Percentiles rank a stretch among this genome's conserved stretches.
phyloP scores from a whole-genome alignment of 2,329 filamentous ascomycete genomes.

The Claviceps purpurea region DNA sequence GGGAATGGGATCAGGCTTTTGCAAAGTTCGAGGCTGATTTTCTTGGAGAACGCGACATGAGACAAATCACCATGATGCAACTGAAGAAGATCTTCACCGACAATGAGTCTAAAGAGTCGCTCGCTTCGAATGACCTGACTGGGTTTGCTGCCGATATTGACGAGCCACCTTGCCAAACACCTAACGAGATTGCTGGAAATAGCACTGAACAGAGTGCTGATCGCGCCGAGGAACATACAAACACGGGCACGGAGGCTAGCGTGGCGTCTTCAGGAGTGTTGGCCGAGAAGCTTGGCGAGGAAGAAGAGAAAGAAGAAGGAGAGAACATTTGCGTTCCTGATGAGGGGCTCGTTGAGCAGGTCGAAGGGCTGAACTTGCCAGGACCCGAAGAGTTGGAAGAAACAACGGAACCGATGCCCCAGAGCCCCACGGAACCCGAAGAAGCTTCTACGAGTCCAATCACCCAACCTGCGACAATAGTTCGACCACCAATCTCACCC shows the following conservation, averaged over 20 bases:
- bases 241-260: slow-evolving; percentile 21
- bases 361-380: slow-evolving; percentile 38
- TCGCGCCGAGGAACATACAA: slow-evolving; percentile 22
- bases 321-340: slow-evolving; percentile 17
- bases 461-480: slow-evolving; percentile 1
- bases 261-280: slow-evolving; percentile 12
- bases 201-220: slow-evolving; percentile 20
- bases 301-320: slow-evolving; percentile 18
- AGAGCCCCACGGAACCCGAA: slow-evolving; percentile 1
- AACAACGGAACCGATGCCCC: slow-evolving; percentile 9
- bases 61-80: slow-evolving; percentile 80
- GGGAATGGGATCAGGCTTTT: slow-evolving; percentile 87
- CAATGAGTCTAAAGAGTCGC: slow-evolving; percentile 66
- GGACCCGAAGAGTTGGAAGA: slow-evolving; percentile 16
- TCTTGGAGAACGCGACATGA: slow-evolving; percentile 92
- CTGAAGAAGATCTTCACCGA: slow-evolving; percentile 92
- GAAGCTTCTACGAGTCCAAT: neutral
- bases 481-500: slow-evolving; percentile 13
- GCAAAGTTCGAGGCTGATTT: slow-evolving; percentile 85
- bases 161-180: slow-evolving; percentile 32
- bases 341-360: slow-evolving; percentile 28
- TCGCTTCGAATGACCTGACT: slow-evolving; percentile 55
- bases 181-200: slow-evolving; percentile 34
- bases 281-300: slow-evolving; percentile 10
- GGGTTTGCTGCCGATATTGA: slow-evolving; percentile 39